phyloP scores from a whole-genome alignment of 2,329 filamentous ascomycete species.

The Aspergillus felis region DNA sequence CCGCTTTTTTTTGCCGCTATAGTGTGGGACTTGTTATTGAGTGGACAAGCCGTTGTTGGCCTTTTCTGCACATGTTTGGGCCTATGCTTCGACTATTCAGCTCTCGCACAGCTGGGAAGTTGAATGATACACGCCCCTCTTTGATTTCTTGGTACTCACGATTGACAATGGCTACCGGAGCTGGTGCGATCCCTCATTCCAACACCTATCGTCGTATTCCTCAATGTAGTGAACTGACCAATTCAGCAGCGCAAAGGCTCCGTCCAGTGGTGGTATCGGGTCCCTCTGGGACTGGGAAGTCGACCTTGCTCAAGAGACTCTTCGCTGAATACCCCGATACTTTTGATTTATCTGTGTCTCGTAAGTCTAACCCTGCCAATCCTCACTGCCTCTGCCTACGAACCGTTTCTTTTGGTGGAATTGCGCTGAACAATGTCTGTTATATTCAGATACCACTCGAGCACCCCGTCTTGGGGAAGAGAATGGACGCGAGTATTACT shows the following conservation, averaged over 20 bases:
- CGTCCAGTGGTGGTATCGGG: constrained; percentile 42
- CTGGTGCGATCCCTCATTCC: constrained; percentile 15
- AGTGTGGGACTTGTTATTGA: neutral
- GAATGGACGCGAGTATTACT: constrained; percentile 79
- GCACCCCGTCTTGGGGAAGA: constrained; percentile 69
- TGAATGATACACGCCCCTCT: neutral
- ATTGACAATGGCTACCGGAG: constrained; percentile 22
- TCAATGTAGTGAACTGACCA: neutral
- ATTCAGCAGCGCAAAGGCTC: constrained; percentile 24
- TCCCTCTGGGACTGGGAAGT: constrained; percentile 41
- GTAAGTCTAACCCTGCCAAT: constrained; percentile 20
- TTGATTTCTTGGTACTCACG: constrained; percentile 1
- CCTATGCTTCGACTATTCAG: constrained; percentile 19
- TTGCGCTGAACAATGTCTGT: constrained; percentile 9
- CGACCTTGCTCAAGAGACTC: constrained; percentile 40
- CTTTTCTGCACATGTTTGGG: neutral
- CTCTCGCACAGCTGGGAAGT: constrained; percentile 5
- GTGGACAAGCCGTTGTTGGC: neutral
- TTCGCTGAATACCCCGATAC: constrained; percentile 41
- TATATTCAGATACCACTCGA: constrained; percentile 68
- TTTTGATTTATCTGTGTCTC: constrained; percentile 42
- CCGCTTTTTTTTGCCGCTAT: constrained; percentile 18
- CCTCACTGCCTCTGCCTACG: neutral
- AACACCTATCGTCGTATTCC: neutral
- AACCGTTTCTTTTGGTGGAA: neutral